Conservation (phyloP, 805 yeast genomes). For the Candida bentonensis region DNA sequence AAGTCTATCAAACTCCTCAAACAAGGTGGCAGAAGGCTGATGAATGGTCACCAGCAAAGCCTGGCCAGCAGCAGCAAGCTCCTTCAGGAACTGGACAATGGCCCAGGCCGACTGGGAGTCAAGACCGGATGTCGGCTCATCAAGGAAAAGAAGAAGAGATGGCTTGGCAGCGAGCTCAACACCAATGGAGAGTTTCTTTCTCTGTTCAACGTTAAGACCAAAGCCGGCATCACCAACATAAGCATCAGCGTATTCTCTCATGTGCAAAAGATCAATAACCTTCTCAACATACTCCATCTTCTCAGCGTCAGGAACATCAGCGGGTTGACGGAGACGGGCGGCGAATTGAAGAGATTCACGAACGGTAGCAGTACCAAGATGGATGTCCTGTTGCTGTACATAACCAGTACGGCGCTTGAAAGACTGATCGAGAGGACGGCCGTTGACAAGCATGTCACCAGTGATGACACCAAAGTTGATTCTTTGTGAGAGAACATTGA, state of each 20-base stretch:
- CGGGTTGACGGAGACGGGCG: slow-evolving; percentile 59
- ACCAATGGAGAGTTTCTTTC: slow-evolving; percentile 56
- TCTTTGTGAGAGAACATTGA: slow-evolving; percentile 61
- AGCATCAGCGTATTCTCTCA: slow-evolving; percentile 64
- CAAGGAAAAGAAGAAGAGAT: slow-evolving; percentile 42
- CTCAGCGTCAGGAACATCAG: slow-evolving; percentile 38
- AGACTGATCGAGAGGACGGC: slow-evolving; percentile 44
- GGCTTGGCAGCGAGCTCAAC: slow-evolving; percentile 64
- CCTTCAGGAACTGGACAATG: slow-evolving; percentile 50
- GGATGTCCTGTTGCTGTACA: slow-evolving; percentile 72
- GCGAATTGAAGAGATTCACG: slow-evolving; percentile 62
- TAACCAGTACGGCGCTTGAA: slow-evolving; percentile 70
- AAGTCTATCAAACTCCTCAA: slow-evolving; percentile 54
- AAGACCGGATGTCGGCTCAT: slow-evolving; percentile 64
- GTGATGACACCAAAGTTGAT: slow-evolving; percentile 57
- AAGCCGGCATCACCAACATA: slow-evolving; percentile 64
- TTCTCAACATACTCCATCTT: slow-evolving; percentile 57
- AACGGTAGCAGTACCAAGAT: slow-evolving; percentile 53
- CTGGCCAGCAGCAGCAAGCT: slow-evolving; percentile 57
- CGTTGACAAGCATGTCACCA: slow-evolving; percentile 62
- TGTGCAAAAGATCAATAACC: slow-evolving; percentile 50
- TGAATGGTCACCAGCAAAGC: slow-evolving; percentile 66
- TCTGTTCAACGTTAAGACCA: slow-evolving; percentile 56
- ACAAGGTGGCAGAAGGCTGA: slow-evolving; percentile 60
- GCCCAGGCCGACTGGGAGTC: slow-evolving; percentile 57